Evolutionary conservation across 2,329 filamentous ascomycete species (phyloP), one percentile per base, ranked within the genome.

Genomic region (Epichloe scottii): DNA sequence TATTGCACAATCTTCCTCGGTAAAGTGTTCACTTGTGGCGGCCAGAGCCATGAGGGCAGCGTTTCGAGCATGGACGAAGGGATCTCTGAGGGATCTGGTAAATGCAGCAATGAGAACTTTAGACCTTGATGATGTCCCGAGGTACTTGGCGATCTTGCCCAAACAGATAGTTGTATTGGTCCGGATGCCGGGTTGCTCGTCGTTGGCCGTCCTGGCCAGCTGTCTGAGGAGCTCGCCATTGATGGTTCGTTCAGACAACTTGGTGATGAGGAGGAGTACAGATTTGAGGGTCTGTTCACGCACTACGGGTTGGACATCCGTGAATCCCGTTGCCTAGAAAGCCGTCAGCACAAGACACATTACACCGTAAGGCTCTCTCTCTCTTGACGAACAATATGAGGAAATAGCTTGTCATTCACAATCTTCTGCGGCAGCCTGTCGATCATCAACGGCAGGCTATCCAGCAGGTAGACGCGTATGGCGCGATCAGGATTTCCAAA

Each of bases 151-250:
- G 59, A 98, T 96, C 63, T 96, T 97, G 21, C 93, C 93, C 0
- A 98, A 71, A 63, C 91, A 97, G 51, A 98, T 98, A 1, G 93
- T 98, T 0, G 93, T 98, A 65, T 98, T 98, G 8, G 93, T 98
- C 55, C 93, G 81, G 57, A 98, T 98, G 0, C 93, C 93, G 1
- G 93, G 89, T 62, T 98, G 91, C 60, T 97, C 93, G 56, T 98
- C 93, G 60, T 97, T 98, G 44, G 93, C 89, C 1, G 91, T 96
- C 66, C 95, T 96, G 42, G 93, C 93, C 30, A 98, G 76, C 62
- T 95, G 85, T 59, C 86, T 87, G 21, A 98, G 72, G 11, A 98
- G 75, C 59, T 98, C 93, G 50, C 93, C 91, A 58, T 98, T 98
- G 59, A 97, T 84, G 7, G 87, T 87, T 38, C 93, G 82, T 61